Evolutionary conservation across 2,329 filamentous ascomycete genomes (phyloP).

Genomic region (Penicillium sp.): DNA sequence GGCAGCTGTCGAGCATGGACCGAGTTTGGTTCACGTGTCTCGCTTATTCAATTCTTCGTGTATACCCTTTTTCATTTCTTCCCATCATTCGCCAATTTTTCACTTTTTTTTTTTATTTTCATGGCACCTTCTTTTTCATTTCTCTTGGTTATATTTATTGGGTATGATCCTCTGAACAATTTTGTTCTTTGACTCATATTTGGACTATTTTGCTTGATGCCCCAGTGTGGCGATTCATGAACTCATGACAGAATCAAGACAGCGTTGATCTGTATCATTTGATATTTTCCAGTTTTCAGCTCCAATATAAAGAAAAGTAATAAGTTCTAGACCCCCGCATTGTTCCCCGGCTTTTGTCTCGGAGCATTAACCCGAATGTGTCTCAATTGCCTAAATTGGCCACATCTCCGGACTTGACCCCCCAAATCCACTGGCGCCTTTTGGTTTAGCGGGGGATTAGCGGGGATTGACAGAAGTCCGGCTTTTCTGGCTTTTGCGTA

Average conservation of each 20-base stretch:
- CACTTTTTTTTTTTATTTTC: constrained; percentile 13
- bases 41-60: constrained; percentile 27
- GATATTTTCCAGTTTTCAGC: not conserved
- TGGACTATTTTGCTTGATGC: not conserved
- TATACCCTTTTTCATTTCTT: constrained; percentile 21
- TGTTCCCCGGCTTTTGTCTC: constrained; percentile 6
- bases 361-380: constrained; percentile 5
- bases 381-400: not conserved
- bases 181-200: not conserved
- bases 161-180: constrained; percentile 12
- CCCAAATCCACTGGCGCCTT: not conserved
- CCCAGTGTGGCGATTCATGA: constrained; percentile 9
- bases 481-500: not conserved
- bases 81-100: constrained; percentile 13
- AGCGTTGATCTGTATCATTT: constrained; percentile 7
- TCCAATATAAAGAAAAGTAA: not conserved
- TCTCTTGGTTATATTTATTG: constrained; percentile 13
- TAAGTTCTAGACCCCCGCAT: constrained; percentile 1
- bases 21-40: constrained; percentile 9
- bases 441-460: not conserved
- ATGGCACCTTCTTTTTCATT: constrained; percentile 8
- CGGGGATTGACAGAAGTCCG: not conserved
- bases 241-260: constrained; percentile 17
- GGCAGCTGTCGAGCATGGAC: constrained; percentile 22
- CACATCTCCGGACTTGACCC: not conserved